A percentile compares a stretch with the other conserved stretches of the same genome.
Conservation (phyloP, 805 yeast genomes). For the Candida namnaoensis region DNA sequence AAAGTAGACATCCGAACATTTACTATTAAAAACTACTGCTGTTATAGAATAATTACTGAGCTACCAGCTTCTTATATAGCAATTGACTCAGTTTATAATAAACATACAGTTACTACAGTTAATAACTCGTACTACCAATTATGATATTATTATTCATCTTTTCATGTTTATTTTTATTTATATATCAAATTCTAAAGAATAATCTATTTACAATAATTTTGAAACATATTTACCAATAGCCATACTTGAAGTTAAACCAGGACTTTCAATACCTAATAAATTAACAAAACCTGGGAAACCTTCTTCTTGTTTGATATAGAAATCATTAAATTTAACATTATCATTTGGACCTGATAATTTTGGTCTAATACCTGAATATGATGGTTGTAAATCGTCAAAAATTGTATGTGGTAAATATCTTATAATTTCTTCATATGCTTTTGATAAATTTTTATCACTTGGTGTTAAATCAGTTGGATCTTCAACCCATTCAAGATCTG, state of each 20-base stretch:
- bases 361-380: constrained; percentile 82
- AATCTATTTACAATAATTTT: not conserved
- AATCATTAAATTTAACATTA: constrained; percentile 52
- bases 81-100: too few relatives aligned
- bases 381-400: constrained; percentile 43
- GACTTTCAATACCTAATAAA: constrained; percentile 79
- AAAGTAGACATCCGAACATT: too few relatives aligned
- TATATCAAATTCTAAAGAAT: too few relatives aligned
- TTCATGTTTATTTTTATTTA: too few relatives aligned
- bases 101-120: too few relatives aligned
- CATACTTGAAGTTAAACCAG: constrained; percentile 78
- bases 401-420: constrained; percentile 58
- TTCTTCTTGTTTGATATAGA: constrained; percentile 59
- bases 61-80: too few relatives aligned
- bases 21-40: too few relatives aligned
- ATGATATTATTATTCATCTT: too few relatives aligned
- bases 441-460: constrained; percentile 35
- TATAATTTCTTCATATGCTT: constrained; percentile 49
- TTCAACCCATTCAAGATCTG: constrained; percentile 78
- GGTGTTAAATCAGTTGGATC: constrained; percentile 38
- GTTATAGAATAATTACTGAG: too few relatives aligned
- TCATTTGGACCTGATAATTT: constrained; percentile 44
- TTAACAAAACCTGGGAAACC: constrained; percentile 76
- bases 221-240: constrained; percentile 75
- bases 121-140: too few relatives aligned